These are phyloP conservation scores for Extremus antarcticus DNA, from an alignment of 495 filamentous ascomycete genomes.

Conservation along the genomic window DNA sequence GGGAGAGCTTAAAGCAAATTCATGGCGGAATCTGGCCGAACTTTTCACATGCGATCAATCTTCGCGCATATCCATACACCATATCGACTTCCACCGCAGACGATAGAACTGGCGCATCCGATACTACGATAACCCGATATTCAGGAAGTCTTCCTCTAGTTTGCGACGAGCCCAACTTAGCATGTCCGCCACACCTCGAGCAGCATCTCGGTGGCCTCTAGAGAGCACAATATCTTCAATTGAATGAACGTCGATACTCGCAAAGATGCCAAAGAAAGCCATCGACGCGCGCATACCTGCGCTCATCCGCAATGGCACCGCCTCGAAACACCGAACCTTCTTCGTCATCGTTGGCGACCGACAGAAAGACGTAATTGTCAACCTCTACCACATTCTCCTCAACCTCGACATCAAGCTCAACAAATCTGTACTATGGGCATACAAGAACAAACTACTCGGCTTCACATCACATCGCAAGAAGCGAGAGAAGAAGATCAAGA, in stretches of 20 bases:
- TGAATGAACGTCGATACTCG: no score
- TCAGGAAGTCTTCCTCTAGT: no score
- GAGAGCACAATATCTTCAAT: no score
- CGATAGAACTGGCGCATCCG: no score
- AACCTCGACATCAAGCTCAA: conserved; percentile 85
- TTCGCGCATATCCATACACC: neutral
- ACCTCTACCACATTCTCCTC: conserved; percentile 89
- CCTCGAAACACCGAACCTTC: conserved; percentile 94
- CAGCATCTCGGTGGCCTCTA: no score
- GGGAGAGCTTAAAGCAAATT: neutral
- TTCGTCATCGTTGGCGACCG: conserved; percentile 93
- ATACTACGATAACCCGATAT: no score
- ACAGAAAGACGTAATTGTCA: conserved; percentile 93
- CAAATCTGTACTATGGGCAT: conserved; percentile 97
- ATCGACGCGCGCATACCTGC: conserved; percentile 88
- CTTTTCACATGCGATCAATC: neutral
- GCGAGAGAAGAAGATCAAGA: conserved; percentile 94
- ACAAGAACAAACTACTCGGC: conserved; percentile 92
- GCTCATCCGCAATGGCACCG: conserved; percentile 84
- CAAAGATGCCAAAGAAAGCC: conserved; percentile 34
- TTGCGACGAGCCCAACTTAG: neutral
- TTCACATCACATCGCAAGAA: conserved; percentile 95
- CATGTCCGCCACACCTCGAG: neutral
- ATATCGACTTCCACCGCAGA: neutral
- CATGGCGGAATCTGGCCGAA: no score